Percentiles rank a stretch among this genome's conserved stretches.
phyloP scores from a whole-genome alignment of 2,329 filamentous ascomycete species.

The Sarocladium kiliense region DNA sequence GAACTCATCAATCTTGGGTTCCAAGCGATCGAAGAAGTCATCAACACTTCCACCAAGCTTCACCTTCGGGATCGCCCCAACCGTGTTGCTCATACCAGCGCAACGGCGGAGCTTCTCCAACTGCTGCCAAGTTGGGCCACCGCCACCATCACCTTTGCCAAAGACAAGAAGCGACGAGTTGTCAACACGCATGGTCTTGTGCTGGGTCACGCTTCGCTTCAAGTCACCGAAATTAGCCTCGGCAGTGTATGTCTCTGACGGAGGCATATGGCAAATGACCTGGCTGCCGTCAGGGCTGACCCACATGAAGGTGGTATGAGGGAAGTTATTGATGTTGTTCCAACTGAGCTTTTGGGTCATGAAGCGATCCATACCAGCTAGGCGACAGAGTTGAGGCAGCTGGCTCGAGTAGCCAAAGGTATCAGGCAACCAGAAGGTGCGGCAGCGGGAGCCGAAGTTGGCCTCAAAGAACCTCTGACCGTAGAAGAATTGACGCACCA shows the following conservation, averaged over 20 bases:
- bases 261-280: slow-evolving; percentile 96
- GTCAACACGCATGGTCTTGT: slow-evolving; percentile 95
- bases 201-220: slow-evolving; percentile 79
- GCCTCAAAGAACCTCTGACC: slow-evolving; percentile 93
- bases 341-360: slow-evolving; percentile 98
- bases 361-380: slow-evolving; percentile 95
- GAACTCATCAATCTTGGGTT: slow-evolving; percentile 72
- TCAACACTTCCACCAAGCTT: slow-evolving; percentile 89
- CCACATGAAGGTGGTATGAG: slow-evolving; percentile 99
- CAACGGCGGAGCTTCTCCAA: slow-evolving; percentile 91
- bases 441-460: slow-evolving; percentile 81
- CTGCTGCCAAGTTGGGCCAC: slow-evolving; percentile 89
- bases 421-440: slow-evolving; percentile 96
- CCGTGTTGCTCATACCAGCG: slow-evolving; percentile 84
- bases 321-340: slow-evolving; percentile 99
- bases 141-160: slow-evolving; percentile 93
- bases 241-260: slow-evolving; percentile 91
- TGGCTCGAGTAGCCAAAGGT: slow-evolving; percentile 97
- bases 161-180: slow-evolving; percentile 87
- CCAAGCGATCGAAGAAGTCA: slow-evolving; percentile 83
- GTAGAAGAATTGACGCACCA: slow-evolving; percentile 91
- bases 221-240: slow-evolving; percentile 94
- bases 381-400: slow-evolving; percentile 84
- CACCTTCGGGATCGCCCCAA: slow-evolving; percentile 73
- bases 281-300: slow-evolving; percentile 92